Base-by-base conservation (phyloP, 208 protist species). In the Polymyxa betae region DNA sequence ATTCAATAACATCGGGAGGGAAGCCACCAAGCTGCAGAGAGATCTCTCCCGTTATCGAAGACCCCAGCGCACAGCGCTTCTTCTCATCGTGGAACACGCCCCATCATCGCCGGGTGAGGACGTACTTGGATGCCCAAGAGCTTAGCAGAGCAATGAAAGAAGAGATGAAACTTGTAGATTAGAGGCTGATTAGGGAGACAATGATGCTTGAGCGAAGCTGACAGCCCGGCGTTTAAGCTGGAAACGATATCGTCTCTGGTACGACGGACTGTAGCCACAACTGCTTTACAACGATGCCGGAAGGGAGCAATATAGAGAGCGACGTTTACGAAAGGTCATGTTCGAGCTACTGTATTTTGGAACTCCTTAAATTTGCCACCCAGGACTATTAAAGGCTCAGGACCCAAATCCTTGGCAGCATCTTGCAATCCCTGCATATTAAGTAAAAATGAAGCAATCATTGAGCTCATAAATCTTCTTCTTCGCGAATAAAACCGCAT, bases 401-500 rank as follows among this genome's bases (percentile, higher is more conserved):
- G n/a, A n/a, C n/a, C n/a, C n/a, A n/a, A n/a, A n/a, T n/a, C n/a
- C n/a, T n/a, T n/a, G n/a, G n/a, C n/a, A n/a, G n/a, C n/a, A n/a
- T n/a, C n/a, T n/a, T n/a, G n/a, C n/a, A n/a, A n/a, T n/a, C n/a
- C n/a, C n/a, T n/a, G n/a, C n/a, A n/a, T n/a, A n/a, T n/a, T n/a
- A n/a, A n/a, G n/a, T n/a, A n/a, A n/a, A n/a, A n/a, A n/a, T n/a
- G n/a, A n/a, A n/a, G n/a, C n/a, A n/a, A n/a, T n/a, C n/a, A n/a
- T n/a, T 29, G 54, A 35, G 5, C 35, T 82, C 40, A 82, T 35
- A 82, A n/a, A n/a, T 82, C 72, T 43, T 82, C 72, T n/a, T 82
- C 72, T 12, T 82, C n/a, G 16, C 5, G 72, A 43, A 43, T 82
- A 5, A 82, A 82, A 35, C 72, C 72, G n/a, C 72, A 82, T 43